These are phyloP conservation scores for Leccinum imitatum DNA, from an alignment of 768 basidiomycete species.

Conservation along the genomic window DNA sequence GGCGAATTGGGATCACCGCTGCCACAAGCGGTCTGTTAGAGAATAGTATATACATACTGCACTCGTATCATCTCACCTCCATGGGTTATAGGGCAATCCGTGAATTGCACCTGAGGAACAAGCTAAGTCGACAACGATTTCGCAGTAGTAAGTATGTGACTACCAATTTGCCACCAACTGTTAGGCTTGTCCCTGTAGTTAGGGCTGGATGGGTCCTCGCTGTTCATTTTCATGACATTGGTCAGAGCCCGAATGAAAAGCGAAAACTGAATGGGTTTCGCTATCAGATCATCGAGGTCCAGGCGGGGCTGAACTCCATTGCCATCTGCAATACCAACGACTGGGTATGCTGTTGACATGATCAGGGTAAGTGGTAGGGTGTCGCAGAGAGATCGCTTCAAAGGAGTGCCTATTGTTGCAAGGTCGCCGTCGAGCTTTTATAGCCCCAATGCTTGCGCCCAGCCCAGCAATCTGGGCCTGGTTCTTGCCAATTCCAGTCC, in stretches of 20 bases:
- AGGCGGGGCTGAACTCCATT: too few relatives aligned
- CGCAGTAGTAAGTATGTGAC: neutral
- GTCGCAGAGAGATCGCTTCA: neutral
- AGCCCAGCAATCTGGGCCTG: neutral
- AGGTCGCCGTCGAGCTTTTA: neutral
- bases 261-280: too few relatives aligned
- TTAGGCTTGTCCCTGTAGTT: conserved; percentile 17
- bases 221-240: conserved; percentile 7
- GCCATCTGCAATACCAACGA: too few relatives aligned
- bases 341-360: too few relatives aligned
- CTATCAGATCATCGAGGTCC: too few relatives aligned
- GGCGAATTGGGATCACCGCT: conserved; percentile 21
- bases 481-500: neutral
- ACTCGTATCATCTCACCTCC: conserved; percentile 5
- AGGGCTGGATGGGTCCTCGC: neutral
- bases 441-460: neutral
- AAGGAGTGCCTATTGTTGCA: neutral
- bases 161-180: conserved; percentile 25
- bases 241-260: conserved; percentile 20
- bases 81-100: conserved; percentile 18
- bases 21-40: neutral
- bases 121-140: neutral
- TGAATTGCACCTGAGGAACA: conserved; percentile 14
- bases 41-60: too few relatives aligned
- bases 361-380: too few relatives aligned